A percentile compares a stretch with the other conserved stretches of the same genome.
These are phyloP conservation scores for Phytopythium sindhum DNA, from an alignment of 352 stramenopile genomes.

Conservation along the genomic window DNA sequence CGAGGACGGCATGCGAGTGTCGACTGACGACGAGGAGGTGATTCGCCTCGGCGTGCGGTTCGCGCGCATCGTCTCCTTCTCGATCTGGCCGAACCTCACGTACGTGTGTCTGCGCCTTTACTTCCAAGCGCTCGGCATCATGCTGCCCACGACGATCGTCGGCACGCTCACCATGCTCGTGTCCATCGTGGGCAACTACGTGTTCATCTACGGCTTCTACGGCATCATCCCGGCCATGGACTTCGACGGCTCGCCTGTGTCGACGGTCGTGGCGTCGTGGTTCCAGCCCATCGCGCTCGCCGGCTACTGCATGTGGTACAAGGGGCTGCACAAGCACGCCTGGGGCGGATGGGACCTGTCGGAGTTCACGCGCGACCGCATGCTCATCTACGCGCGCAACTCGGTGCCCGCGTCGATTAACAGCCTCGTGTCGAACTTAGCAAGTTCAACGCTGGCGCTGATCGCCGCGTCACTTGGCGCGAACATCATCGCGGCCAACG, in stretches of 20 bases:
- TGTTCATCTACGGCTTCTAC: conserved; percentile 51
- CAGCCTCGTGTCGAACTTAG: conserved; percentile 68
- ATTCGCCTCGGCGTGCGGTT: conserved; percentile 67
- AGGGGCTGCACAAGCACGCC: conserved; percentile 63
- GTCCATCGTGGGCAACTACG: conserved; percentile 62
- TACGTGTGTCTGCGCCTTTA: conserved; percentile 80
- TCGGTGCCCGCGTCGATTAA: conserved; percentile 58
- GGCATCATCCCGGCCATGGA: conserved; percentile 51
- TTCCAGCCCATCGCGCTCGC: conserved; percentile 78
- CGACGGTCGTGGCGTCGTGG: conserved; percentile 74
- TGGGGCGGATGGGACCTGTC: conserved; percentile 67
- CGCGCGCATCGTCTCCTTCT: conserved; percentile 74
- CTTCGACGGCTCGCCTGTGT: conserved; percentile 74
- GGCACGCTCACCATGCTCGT: conserved; percentile 65
- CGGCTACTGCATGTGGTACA: conserved; percentile 72
- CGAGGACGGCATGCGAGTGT: conserved; percentile 50
- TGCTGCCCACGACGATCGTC: conserved; percentile 68
- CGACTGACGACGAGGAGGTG: conserved; percentile 61
- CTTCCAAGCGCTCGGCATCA: conserved; percentile 84
- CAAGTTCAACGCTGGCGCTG: conserved; percentile 64
- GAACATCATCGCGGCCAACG: conserved; percentile 75
- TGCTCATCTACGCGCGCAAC: conserved; percentile 67
- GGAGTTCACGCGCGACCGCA: conserved; percentile 54
- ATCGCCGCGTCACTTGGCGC: conserved; percentile 69
- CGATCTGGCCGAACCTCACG: conserved; percentile 67